Evolutionary conservation across 192 early-diverging fungal species (phyloP).

Genomic region (Coemansia sp.): DNA sequence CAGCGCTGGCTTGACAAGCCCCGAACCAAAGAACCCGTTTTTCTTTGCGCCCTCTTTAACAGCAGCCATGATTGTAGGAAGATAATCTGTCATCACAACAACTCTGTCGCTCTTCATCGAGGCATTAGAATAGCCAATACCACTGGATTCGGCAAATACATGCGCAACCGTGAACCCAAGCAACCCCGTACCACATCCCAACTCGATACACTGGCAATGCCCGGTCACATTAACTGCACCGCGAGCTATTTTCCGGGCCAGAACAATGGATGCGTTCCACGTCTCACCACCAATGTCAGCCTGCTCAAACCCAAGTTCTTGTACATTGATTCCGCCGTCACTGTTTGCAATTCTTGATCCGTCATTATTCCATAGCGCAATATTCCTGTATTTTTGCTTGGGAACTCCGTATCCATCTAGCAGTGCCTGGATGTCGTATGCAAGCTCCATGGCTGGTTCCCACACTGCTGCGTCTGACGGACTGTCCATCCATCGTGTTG

Average conservation of each 20-base stretch:
- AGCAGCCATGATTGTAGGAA: conserved; percentile 17
- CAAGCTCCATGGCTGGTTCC: background rate
- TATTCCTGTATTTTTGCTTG: background rate
- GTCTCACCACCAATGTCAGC: conserved; percentile 26
- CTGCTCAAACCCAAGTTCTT: conserved; percentile 22
- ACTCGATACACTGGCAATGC: conserved; percentile 9
- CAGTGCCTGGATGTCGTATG: background rate
- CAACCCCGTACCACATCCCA: conserved; percentile 26
- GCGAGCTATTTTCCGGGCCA: conserved; percentile 19
- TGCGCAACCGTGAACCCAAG: conserved; percentile 11
- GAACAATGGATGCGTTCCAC: conserved; percentile 14
- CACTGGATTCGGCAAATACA: background rate
- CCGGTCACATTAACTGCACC: conserved; percentile 2
- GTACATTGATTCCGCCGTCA: conserved; percentile 10
- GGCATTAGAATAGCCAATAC: background rate
- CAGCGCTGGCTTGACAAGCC: background rate
- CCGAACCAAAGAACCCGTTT: conserved; percentile 13
- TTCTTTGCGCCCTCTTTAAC: background rate
- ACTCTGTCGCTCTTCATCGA: background rate
- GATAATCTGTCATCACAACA: conserved; percentile 24
- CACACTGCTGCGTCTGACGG: background rate
- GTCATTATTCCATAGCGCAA: conserved; percentile 6
- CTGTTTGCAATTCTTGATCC: background rate
- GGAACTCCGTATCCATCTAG: background rate
- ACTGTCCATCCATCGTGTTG: background rate